Evolutionary conservation across 2,329 filamentous ascomycete genomes (phyloP).

Genomic region (Epicoccum nigrum): DNA sequence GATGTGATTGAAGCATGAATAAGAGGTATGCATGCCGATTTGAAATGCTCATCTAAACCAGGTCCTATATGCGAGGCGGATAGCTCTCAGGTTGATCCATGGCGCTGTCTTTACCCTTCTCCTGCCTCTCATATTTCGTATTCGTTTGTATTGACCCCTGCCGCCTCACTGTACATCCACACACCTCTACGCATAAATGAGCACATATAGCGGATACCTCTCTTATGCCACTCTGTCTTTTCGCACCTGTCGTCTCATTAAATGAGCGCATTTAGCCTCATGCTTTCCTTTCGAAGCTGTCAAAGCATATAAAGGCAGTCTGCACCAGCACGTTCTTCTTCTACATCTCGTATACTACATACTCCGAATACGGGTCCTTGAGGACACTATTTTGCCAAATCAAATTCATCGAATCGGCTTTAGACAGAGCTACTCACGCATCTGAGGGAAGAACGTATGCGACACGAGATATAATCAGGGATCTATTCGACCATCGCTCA

Average conservation of each 20-base stretch:
- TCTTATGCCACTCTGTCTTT: background rate
- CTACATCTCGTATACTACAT: background rate
- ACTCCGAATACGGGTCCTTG: too few relatives aligned
- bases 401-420: background rate
- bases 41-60: too few relatives aligned
- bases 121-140: too few relatives aligned
- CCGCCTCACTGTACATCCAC: background rate
- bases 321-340: background rate
- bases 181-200: background rate
- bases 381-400: too few relatives aligned
- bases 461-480: background rate
- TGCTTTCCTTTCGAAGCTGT: background rate
- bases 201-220: conserved; percentile 15
- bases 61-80: too few relatives aligned
- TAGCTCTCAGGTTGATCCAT: too few relatives aligned
- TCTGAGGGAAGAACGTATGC: background rate
- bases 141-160: background rate
- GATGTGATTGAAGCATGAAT: too few relatives aligned
- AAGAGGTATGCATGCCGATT: too few relatives aligned
- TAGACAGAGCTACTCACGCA: background rate
- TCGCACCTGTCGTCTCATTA: background rate
- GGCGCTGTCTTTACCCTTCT: too few relatives aligned
- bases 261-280: conserved; percentile 7
- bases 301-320: background rate
- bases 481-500: background rate